A percentile compares a stretch with the other conserved stretches of the same genome.
These are phyloP conservation scores for Populus tremula DNA, from an alignment of 345 rosid genomes.

Conservation along the genomic window DNA sequence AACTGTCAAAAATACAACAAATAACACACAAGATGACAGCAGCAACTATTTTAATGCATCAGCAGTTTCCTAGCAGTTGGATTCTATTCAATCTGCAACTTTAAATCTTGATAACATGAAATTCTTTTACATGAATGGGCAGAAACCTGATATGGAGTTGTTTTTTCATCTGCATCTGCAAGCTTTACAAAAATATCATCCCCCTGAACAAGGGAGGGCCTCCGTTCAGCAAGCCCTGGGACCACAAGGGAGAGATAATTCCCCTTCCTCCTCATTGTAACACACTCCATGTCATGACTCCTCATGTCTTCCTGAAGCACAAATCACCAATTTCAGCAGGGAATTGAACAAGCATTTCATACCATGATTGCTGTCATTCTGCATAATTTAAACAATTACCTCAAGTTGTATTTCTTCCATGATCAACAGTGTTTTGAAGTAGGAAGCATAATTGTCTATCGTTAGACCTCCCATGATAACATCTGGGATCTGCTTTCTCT, in stretches of 20 bases:
- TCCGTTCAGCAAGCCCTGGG: conserved; percentile 89
- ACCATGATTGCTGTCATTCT: not conserved
- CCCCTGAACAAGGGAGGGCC: conserved; percentile 87
- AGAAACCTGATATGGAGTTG: conserved; percentile 48
- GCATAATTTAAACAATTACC: conserved; percentile 34
- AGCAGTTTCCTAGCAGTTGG: not conserved
- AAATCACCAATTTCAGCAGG: conserved; percentile 3
- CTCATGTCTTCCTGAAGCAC: conserved; percentile 72
- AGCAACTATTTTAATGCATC: not conserved
- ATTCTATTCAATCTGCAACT: not conserved
- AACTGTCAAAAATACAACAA: not conserved
- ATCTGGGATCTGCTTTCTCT: conserved; percentile 54
- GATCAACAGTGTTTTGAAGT: conserved; percentile 58
- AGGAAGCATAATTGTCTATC: conserved; percentile 45
- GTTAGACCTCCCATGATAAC: conserved; percentile 46
- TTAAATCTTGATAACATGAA: not conserved
- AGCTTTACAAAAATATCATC: conserved; percentile 56
- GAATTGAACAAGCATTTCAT: not conserved
- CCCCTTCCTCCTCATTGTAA: conserved; percentile 57
- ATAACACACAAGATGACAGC: not conserved
- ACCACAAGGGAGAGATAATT: conserved; percentile 56
- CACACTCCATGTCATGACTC: conserved; percentile 64
- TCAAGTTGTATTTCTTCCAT: conserved; percentile 86
- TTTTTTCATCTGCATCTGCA: conserved; percentile 30
- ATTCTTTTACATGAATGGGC: not conserved